These are phyloP conservation scores for Cryomyces minteri DNA, from an alignment of 495 filamentous ascomycete genomes.

Conservation along the genomic window DNA sequence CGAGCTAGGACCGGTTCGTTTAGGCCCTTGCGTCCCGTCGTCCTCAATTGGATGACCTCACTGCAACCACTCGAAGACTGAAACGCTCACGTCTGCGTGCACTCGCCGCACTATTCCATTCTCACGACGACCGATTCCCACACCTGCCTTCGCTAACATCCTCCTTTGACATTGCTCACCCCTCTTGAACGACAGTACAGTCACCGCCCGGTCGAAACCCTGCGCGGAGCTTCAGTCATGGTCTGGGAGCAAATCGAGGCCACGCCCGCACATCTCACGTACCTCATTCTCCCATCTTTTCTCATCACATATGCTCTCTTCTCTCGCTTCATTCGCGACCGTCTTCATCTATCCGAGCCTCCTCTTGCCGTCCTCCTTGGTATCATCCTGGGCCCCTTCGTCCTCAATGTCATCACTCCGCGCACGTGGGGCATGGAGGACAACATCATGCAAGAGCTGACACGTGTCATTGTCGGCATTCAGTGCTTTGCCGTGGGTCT, in stretches of 20 bases:
- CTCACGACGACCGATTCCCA: no score
- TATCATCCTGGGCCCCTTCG: constrained; percentile 25
- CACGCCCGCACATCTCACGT: constrained; percentile 26
- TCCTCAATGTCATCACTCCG: constrained; percentile 19
- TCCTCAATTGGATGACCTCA: no score
- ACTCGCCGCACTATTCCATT: no score
- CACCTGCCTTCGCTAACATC: no score
- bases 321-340: constrained; percentile 28
- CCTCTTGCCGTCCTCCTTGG: constrained; percentile 29
- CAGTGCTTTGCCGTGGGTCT: constrained; percentile 26
- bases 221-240: neutral
- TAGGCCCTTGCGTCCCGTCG: no score
- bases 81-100: no score
- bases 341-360: constrained; percentile 32
- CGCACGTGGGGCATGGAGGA: constrained; percentile 17
- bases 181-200: no score
- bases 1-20: no score
- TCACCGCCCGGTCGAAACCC: no score
- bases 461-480: constrained; percentile 26
- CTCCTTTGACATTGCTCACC: no score
- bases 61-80: no score
- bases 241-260: constrained; percentile 27
- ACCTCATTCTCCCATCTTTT: constrained; percentile 26
- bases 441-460: constrained; percentile 23
- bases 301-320: constrained; percentile 30